Conservation (phyloP, 257 asterid species). For the Solanum neorickii region DNA sequence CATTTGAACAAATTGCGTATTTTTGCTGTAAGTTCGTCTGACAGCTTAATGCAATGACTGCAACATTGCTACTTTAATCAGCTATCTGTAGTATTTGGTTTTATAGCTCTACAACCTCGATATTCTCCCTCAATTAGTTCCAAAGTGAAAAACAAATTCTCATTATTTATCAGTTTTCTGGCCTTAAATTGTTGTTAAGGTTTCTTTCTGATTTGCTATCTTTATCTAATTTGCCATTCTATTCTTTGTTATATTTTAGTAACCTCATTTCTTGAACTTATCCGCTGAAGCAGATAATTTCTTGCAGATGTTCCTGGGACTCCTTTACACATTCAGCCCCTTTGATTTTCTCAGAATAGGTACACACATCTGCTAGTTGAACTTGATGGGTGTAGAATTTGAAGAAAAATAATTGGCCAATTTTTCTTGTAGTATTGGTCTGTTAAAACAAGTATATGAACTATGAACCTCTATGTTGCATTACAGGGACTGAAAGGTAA, state of each 20-base stretch:
- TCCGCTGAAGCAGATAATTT: not conserved
- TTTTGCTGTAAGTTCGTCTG: conserved; percentile 55
- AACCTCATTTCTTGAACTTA: not conserved
- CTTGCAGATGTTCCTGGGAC: conserved; percentile 57
- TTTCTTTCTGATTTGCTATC: not conserved
- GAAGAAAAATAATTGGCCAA: not conserved
- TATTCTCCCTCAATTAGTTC: not conserved
- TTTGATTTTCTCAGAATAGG: conserved; percentile 62
- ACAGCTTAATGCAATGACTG: not conserved
- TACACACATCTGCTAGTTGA: conserved; percentile 8
- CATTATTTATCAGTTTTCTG: not conserved
- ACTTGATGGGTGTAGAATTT: not conserved
- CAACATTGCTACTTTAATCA: not conserved
- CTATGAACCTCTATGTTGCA: not conserved
- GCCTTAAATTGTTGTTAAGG: not conserved
- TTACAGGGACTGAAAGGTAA: not conserved
- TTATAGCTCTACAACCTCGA: not conserved
- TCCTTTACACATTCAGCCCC: conserved; percentile 52
- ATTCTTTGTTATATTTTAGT: not conserved
- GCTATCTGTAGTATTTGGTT: not conserved
- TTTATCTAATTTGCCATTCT: not conserved
- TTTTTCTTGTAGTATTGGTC: not conserved
- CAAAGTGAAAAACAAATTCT: not conserved
- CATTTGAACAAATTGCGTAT: conserved; percentile 44
- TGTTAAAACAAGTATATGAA: not conserved